Evolutionary conservation across 441 rosid species (phyloP), one percentile per base, ranked within the genome.

Genomic region (Biscutella laevigata): DNA sequence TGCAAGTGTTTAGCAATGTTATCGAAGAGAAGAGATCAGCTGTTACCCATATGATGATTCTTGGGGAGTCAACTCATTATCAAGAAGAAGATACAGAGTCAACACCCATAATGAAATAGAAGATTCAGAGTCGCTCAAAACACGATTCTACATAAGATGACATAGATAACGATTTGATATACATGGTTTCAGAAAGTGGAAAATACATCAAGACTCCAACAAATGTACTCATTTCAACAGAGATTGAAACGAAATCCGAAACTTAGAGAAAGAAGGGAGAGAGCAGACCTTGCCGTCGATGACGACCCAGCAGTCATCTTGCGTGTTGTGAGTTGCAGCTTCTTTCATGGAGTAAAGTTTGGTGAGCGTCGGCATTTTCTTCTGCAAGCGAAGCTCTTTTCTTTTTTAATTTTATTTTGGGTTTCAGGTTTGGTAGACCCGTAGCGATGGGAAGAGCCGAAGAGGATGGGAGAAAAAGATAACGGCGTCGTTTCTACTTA

Each of bases 271-370:
- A 10, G 15, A 25, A 19, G 8, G 42, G 0, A 44, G 30, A 57
- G 57, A 38, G 35, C 9, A 26, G 48, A 82, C 94, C 83, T 84
- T 84, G 73, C 77, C 76, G 48, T 90, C 92, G 55, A 90, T 66
- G 44, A 90, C 84, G 70, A 87, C 36, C 98, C 98, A 90, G 72
- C 95, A 90, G 62, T 84, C 96, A 16, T 87, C 83, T 66, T 71
- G 75, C 60, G 75, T 68, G 74, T 70, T 73, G 63, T 87, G 96
- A n/a, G 59, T 75, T 29, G 95, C 70, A 5, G 77, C 82, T 76
- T 90, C 96, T 64, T 80, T 74, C 81, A 83, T 78, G 13, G 86
- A 43, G 67, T 43, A 80, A 6, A 80, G 80, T 77, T 81, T 84
- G 0, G 88, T 75, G 36, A 86, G 77, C 22, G 87, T 81, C 66